These are phyloP conservation scores for Gardenia jasminoides DNA, from an alignment of 257 asterid genomes.

Conservation along the genomic window DNA sequence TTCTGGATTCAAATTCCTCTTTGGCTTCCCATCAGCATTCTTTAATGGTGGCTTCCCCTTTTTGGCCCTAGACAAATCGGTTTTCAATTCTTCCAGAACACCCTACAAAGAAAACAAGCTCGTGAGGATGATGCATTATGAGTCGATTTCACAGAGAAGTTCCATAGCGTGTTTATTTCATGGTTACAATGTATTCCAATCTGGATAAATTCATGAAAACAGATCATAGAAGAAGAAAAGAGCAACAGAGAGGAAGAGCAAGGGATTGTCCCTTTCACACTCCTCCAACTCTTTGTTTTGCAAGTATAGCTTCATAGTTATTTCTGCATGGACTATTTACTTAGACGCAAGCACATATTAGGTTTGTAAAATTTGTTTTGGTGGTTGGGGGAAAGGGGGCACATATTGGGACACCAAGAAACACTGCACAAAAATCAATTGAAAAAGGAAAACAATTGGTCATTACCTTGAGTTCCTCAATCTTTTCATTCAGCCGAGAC, in stretches of 20 bases:
- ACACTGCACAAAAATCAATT: neutral
- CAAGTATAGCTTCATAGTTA: neutral
- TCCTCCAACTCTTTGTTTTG: neutral
- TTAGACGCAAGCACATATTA: neutral
- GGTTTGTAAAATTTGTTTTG: no score
- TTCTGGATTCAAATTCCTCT: conserved; percentile 81
- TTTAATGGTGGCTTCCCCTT: conserved; percentile 82
- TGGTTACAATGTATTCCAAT: neutral
- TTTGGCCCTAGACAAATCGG: conserved; percentile 72
- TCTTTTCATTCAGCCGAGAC: conserved; percentile 72
- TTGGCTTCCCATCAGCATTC: conserved; percentile 76
- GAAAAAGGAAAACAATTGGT: neutral
- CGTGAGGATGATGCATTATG: neutral
- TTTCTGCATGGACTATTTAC: no score
- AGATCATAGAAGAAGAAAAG: neutral
- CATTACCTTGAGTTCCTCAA: conserved; percentile 80
- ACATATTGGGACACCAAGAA: neutral
- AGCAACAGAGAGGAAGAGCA: neutral
- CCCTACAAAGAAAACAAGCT: conserved; percentile 36
- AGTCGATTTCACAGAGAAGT: neutral
- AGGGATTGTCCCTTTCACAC: neutral
- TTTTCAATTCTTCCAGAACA: conserved; percentile 58
- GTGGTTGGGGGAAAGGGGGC: no score
- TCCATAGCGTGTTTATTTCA: neutral
- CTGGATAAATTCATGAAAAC: neutral